A percentile compares a stretch with the other conserved stretches of the same genome.
phyloP scores from a whole-genome alignment of 78 protist species.

The slime mould (Dictyostelium discoideum) region DNA sequence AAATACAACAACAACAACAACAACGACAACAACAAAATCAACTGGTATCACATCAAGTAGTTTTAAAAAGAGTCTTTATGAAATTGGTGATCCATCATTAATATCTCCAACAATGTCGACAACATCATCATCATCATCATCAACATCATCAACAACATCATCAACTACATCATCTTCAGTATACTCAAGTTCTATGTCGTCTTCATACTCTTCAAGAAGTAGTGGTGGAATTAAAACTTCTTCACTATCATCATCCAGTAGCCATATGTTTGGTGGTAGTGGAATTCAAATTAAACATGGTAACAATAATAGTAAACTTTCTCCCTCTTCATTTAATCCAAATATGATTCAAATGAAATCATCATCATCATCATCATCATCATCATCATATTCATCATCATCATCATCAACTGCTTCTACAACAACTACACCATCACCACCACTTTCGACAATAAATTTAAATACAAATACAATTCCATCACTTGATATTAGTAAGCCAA shows the following conservation, averaged over 20 bases:
- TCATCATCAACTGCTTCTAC: background rate
- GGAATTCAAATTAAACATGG: background rate
- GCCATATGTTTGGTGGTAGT: background rate
- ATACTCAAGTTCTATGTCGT: background rate
- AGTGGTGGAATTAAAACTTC: background rate
- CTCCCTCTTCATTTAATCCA: background rate
- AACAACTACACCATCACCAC: background rate
- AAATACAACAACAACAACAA: background rate
- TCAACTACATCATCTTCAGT: background rate
- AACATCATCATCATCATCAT: background rate
- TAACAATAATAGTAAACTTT: background rate
- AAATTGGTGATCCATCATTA: background rate
- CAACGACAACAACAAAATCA: background rate
- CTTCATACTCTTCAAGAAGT: constrained; percentile 8
- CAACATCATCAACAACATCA: background rate
- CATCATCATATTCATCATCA: background rate
- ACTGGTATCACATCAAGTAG: background rate
- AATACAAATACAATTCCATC: background rate
- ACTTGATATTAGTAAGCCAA: constrained; percentile 2
- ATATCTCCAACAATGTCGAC: background rate
- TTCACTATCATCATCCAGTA: background rate
- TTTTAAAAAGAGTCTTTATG: background rate
- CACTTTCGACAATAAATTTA: background rate
- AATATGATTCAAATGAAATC: background rate
- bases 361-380: background rate